Percentiles rank a stretch among this genome's conserved stretches.
Conservation (phyloP, 2,329 filamentous ascomycete species). For the Grosmannia clavigera region DNA sequence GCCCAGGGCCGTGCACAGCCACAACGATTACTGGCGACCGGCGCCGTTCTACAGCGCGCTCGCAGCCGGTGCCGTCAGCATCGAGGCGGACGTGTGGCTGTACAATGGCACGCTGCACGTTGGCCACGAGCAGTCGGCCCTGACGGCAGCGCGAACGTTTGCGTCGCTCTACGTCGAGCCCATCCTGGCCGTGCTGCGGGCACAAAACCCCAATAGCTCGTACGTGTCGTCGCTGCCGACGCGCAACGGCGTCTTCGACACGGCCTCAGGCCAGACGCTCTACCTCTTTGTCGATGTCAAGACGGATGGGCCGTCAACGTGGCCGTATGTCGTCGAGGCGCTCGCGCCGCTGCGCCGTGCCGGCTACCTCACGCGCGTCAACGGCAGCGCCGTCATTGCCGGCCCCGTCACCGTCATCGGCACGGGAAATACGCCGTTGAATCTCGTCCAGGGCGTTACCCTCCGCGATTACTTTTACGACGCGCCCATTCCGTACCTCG, state of each 20-base stretch:
- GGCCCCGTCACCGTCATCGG: slow-evolving; percentile 54
- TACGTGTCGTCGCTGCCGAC: slow-evolving; percentile 26
- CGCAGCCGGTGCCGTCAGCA: slow-evolving; percentile 44
- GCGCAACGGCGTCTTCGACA: slow-evolving; percentile 41
- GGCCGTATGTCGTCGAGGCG: slow-evolving; percentile 35
- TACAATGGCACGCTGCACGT: slow-evolving; percentile 42
- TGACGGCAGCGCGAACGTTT: slow-evolving; percentile 44
- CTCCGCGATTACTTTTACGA: slow-evolving; percentile 33
- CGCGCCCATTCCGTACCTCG: slow-evolving; percentile 14
- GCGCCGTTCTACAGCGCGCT: slow-evolving; percentile 52
- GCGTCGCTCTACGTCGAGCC: slow-evolving; percentile 50
- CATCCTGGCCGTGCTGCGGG: slow-evolving; percentile 41
- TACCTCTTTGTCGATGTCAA: slow-evolving; percentile 58
- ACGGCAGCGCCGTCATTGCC: slow-evolving; percentile 32
- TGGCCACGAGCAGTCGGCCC: slow-evolving; percentile 43
- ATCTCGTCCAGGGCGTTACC: slow-evolving; percentile 41
- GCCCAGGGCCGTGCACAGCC: slow-evolving; percentile 49
- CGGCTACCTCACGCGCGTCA: slow-evolving; percentile 39
- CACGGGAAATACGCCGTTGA: slow-evolving; percentile 49
- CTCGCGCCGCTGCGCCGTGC: slow-evolving; percentile 43
- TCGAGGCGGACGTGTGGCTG: slow-evolving; percentile 61
- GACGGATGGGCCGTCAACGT: slow-evolving; percentile 36
- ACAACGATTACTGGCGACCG: slow-evolving; percentile 59
- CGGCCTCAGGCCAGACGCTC: slow-evolving; percentile 35
- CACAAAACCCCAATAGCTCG: slow-evolving; percentile 34